Evolutionary conservation across 2,329 filamentous ascomycete species (phyloP).

Genomic region (Aspergillus puulaauensis): DNA sequence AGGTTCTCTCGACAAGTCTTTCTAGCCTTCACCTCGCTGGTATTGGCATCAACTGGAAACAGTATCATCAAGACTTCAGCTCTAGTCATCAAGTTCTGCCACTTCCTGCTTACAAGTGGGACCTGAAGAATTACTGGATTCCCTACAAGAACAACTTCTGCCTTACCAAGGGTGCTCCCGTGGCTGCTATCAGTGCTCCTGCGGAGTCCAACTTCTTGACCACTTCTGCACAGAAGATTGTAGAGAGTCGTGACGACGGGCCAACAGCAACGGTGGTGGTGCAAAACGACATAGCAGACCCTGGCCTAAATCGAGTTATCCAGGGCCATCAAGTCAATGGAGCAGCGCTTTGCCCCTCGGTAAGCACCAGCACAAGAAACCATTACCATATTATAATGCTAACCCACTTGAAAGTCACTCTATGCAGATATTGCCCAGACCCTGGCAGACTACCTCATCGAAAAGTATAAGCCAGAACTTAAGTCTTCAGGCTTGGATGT

Average conservation of each 20-base stretch:
- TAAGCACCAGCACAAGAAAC: slow-evolving; percentile 18
- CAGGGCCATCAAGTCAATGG: slow-evolving; percentile 40
- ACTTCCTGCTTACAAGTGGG: slow-evolving; percentile 40
- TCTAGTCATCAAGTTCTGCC: slow-evolving; percentile 31
- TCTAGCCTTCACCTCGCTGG: slow-evolving; percentile 38
- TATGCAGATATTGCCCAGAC: slow-evolving; percentile 41
- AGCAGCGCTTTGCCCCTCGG: slow-evolving; percentile 34
- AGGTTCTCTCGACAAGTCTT: slow-evolving; percentile 38
- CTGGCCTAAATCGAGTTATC: slow-evolving; percentile 34
- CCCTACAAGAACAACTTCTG: slow-evolving; percentile 38
- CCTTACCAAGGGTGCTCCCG: slow-evolving; percentile 33
- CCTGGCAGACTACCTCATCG: slow-evolving; percentile 32
- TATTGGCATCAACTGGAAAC: slow-evolving; percentile 42
- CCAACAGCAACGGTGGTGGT: slow-evolving; percentile 31
- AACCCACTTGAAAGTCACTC: slow-evolving; percentile 24
- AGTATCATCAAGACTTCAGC: slow-evolving; percentile 44
- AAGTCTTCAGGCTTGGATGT: slow-evolving; percentile 33
- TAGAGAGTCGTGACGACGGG: slow-evolving; percentile 28
- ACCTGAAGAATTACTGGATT: slow-evolving; percentile 44
- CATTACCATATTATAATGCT: neutral
- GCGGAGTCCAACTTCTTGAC: slow-evolving; percentile 26
- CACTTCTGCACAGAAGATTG: slow-evolving; percentile 31
- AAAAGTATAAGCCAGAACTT: slow-evolving; percentile 35
- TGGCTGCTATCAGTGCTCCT: slow-evolving; percentile 12
- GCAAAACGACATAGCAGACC: slow-evolving; percentile 36